phyloP scores from a whole-genome alignment of 768 basidiomycete species.

The Tylopilus felleus region DNA sequence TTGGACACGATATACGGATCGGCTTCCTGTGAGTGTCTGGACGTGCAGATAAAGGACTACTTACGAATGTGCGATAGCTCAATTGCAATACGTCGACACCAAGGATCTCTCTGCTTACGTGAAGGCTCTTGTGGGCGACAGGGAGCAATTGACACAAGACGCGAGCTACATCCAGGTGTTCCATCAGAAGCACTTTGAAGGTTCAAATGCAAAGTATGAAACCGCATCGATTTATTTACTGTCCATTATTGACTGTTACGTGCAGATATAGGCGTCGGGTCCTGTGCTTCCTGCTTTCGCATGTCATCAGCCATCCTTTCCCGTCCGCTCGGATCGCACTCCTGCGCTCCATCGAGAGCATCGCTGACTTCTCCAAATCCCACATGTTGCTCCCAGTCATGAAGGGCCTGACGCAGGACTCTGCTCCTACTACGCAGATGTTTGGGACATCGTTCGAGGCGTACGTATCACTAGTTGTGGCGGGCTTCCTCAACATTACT shows the following conservation, averaged over 20 bases:
- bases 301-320: conserved; percentile 57
- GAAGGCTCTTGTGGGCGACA: conserved; percentile 44
- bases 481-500: conserved; percentile 51
- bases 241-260: conserved; percentile 17
- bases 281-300: conserved; percentile 76
- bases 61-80: conserved; percentile 32
- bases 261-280: conserved; percentile 67
- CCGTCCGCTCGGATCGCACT: conserved; percentile 50
- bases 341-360: conserved; percentile 42
- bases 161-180: conserved; percentile 52
- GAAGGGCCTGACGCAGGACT: conserved; percentile 33
- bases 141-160: conserved; percentile 61
- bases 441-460: conserved; percentile 39
- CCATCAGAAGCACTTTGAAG: conserved; percentile 54
- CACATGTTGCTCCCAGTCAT: conserved; percentile 60
- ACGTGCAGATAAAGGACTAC: background rate
- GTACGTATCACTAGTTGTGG: conserved; percentile 34
- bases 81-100: conserved; percentile 68
- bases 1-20: conserved; percentile 72
- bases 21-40: conserved; percentile 44
- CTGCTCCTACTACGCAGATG: conserved; percentile 27
- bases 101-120: conserved; percentile 61
- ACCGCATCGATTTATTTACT: conserved; percentile 25
- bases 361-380: conserved; percentile 44
- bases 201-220: conserved; percentile 45